Percentiles rank a stretch among this genome's conserved stretches.
Conservation (phyloP, 169 alveolate species). For the Plasmodium falciparum region DNA sequence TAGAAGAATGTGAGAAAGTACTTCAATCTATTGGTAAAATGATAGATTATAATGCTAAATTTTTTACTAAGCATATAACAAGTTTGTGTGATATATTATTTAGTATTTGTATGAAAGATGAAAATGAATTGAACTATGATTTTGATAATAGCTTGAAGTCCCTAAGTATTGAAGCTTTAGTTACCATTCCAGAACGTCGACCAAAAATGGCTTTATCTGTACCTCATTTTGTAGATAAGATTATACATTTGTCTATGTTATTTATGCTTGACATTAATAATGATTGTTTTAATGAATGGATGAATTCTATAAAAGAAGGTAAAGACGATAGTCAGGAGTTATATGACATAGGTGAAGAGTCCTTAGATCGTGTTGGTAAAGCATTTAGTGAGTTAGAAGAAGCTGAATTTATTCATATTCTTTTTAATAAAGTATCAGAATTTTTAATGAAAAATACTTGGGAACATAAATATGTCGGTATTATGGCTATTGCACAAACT, state of each 20-base stretch:
- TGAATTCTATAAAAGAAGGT: conserved; percentile 87
- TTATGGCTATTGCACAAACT: conserved; percentile 91
- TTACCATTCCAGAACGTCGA: conserved; percentile 84
- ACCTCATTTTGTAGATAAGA: conserved; percentile 85
- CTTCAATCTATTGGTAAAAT: conserved; percentile 83
- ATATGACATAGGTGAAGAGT: conserved; percentile 90
- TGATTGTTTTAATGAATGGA: conserved; percentile 88
- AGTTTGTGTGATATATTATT: conserved; percentile 80
- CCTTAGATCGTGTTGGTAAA: conserved; percentile 88
- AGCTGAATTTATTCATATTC: conserved; percentile 85
- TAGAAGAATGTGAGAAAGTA: conserved; percentile 85
- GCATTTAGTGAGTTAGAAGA: conserved; percentile 87
- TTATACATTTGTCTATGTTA: conserved; percentile 81
- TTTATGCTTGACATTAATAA: conserved; percentile 90
- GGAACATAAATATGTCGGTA: conserved; percentile 90
- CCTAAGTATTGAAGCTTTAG: conserved; percentile 84
- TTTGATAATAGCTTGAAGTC: conserved; percentile 83
- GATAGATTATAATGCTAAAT: conserved; percentile 84
- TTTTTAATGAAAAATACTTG: conserved; percentile 86
- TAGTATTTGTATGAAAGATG: conserved; percentile 77
- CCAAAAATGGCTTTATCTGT: conserved; percentile 85
- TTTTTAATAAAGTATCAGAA: conserved; percentile 85
- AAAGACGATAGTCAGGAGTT: conserved; percentile 87
- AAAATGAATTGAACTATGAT: conserved; percentile 76
- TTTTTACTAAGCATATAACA: conserved; percentile 78